These are phyloP conservation scores for Apiospora hydei DNA, from an alignment of 2,329 filamentous ascomycete species.

Conservation along the genomic window DNA sequence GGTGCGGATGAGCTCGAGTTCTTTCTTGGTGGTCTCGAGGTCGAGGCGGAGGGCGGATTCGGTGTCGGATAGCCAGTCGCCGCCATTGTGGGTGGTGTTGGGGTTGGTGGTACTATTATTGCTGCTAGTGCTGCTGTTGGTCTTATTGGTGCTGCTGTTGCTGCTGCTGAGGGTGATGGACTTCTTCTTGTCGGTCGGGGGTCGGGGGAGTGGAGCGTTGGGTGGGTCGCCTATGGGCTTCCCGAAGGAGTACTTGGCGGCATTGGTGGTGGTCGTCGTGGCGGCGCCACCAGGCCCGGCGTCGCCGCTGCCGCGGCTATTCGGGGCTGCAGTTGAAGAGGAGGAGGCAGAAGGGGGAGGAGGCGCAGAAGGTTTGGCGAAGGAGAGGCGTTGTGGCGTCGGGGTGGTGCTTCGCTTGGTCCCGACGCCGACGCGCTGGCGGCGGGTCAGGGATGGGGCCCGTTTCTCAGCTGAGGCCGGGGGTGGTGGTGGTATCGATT, in stretches of 20 bases:
- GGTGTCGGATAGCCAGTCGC: not conserved
- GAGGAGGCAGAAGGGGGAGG: not conserved
- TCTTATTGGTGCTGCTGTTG: not conserved
- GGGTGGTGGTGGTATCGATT: not conserved
- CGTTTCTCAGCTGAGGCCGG: not conserved
- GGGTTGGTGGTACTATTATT: not conserved
- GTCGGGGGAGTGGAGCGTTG: not conserved
- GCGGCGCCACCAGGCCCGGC: too few species aligned
- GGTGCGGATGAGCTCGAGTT: slow-evolving; percentile 5
- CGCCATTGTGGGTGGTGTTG: not conserved
- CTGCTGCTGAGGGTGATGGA: not conserved
- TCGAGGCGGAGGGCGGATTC: not conserved
- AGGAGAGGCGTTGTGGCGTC: not conserved
- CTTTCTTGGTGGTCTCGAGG: slow-evolving; percentile 9
- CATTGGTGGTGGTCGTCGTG: not conserved
- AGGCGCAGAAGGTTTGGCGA: not conserved
- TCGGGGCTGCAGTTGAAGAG: not conserved
- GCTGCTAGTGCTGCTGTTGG: not conserved
- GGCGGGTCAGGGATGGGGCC: slow-evolving; percentile 5
- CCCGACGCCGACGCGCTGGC: not conserved
- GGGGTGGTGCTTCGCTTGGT: not conserved
- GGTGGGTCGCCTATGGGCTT: not conserved
- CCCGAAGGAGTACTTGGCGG: not conserved
- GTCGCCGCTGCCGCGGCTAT: not conserved
- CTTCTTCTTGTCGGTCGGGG: slow-evolving; percentile 11